A percentile compares a stretch with the other conserved stretches of the same genome.
Evolutionary conservation across 345 rosid species (phyloP).

Genomic region (Eucalyptus regnans): DNA sequence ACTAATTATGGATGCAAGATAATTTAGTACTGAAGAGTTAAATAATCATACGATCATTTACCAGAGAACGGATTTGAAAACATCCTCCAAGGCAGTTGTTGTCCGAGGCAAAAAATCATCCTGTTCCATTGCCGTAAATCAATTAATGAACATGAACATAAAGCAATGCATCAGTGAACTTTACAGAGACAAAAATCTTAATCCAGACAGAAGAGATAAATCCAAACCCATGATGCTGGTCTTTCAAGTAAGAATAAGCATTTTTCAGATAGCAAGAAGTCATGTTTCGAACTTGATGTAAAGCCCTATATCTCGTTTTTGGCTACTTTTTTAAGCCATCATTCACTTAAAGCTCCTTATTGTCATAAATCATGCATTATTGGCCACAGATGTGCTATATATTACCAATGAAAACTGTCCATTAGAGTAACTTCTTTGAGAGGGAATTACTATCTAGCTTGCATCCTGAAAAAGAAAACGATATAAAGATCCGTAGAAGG

Average conservation of each 20-base stretch:
- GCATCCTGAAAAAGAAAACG: neutral
- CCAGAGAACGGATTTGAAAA: slow-evolving; percentile 85
- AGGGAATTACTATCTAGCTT: neutral
- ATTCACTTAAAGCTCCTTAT: neutral
- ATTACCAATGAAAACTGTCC: neutral
- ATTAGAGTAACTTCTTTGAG: neutral
- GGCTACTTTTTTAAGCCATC: neutral
- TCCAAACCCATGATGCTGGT: neutral
- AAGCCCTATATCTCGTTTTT: neutral
- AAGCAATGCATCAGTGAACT: neutral
- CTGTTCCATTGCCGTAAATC: slow-evolving; percentile 22
- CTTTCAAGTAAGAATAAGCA: neutral
- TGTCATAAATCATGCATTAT: neutral
- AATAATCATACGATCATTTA: slow-evolving; percentile 13
- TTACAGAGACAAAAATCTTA: neutral
- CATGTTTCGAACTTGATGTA: neutral
- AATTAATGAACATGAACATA: neutral
- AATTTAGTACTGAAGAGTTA: neutral
- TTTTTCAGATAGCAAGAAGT: neutral
- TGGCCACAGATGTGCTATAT: neutral
- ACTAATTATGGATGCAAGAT: neutral
- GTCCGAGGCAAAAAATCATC: slow-evolving; percentile 97
- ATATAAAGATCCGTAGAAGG: neutral
- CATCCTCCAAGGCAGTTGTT: slow-evolving; percentile 65
- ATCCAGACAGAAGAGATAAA: neutral